phyloP scores from a whole-genome alignment of 129 eudicot genomes.

The Ambrosia artemisiifolia region DNA sequence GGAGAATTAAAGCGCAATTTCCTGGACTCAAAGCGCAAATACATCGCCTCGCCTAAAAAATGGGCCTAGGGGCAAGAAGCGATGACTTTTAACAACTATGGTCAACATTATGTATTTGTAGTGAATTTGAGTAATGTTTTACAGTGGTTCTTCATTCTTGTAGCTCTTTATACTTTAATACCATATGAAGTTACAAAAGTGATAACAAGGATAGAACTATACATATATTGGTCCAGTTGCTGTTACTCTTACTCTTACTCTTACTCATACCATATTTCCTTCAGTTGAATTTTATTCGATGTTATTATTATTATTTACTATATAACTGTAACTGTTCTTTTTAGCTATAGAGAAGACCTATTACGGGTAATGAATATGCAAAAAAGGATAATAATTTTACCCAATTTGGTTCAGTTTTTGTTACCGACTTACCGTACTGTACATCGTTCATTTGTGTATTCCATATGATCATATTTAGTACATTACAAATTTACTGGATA shows the following conservation, averaged over 20 bases:
- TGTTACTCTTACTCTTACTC: neutral
- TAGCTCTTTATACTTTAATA: constrained; percentile 3
- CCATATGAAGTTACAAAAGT: constrained; percentile 1
- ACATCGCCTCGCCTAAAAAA: too few species aligned
- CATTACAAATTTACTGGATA: constrained; percentile 1
- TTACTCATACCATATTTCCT: neutral
- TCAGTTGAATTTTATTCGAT: neutral
- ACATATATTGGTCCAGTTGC: neutral
- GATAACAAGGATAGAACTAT: constrained; percentile 1
- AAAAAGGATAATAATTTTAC: constrained; percentile 5
- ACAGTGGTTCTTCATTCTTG: neutral
- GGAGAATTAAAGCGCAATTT: too few species aligned
- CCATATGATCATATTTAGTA: neutral
- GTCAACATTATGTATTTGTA: neutral
- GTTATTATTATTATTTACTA: neutral
- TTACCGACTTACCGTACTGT: constrained; percentile 2
- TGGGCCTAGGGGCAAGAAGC: too few species aligned
- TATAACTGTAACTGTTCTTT: constrained; percentile 3
- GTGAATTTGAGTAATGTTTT: neutral
- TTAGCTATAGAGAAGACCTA: neutral
- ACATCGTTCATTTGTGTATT: neutral
- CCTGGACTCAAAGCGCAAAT: too few species aligned
- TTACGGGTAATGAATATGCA: neutral
- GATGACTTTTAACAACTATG: too few species aligned
- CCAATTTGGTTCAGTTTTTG: neutral